phyloP scores from a whole-genome alignment of 169 alveolate genomes.

The Cryptosporidium meleagridis region DNA sequence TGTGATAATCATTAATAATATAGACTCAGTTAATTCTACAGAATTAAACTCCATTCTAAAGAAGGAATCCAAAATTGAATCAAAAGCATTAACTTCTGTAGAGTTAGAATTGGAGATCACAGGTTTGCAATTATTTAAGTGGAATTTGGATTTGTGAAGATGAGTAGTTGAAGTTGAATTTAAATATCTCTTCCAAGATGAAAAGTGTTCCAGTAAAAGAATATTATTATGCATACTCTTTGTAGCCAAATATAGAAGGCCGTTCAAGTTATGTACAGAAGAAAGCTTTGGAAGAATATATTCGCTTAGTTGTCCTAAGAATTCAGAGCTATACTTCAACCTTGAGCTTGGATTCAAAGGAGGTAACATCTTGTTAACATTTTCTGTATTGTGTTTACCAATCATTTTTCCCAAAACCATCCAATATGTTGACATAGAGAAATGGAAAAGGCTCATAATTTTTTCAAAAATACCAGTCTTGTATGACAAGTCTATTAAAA shows the following conservation, averaged over 20 bases:
- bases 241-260: slow-evolving; percentile 37
- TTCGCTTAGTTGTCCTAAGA: not conserved
- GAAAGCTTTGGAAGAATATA: slow-evolving; percentile 41
- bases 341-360: slow-evolving; percentile 50
- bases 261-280: slow-evolving; percentile 27
- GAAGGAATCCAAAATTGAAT: not conserved
- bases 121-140: slow-evolving; percentile 23
- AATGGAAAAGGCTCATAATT: slow-evolving; percentile 38
- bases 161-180: slow-evolving; percentile 31
- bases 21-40: slow-evolving; percentile 54
- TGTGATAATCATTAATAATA: slow-evolving; percentile 14
- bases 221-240: slow-evolving; percentile 66
- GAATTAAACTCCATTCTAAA: slow-evolving; percentile 36
- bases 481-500: slow-evolving; percentile 38
- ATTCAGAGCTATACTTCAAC: slow-evolving; percentile 14
- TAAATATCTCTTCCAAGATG: slow-evolving; percentile 69
- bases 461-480: slow-evolving; percentile 34
- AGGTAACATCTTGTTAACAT: slow-evolving; percentile 32
- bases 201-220: slow-evolving; percentile 52
- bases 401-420: slow-evolving; percentile 35
- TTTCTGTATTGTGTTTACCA: slow-evolving; percentile 16
- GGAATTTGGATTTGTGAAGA: slow-evolving; percentile 41
- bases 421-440: slow-evolving; percentile 58
- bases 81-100: not conserved
- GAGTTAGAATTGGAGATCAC: not conserved